Evolutionary conservation across 2,329 filamentous ascomycete species (phyloP), one percentile per base, ranked within the genome.

Genomic region (Cordyceps tenuipes): DNA sequence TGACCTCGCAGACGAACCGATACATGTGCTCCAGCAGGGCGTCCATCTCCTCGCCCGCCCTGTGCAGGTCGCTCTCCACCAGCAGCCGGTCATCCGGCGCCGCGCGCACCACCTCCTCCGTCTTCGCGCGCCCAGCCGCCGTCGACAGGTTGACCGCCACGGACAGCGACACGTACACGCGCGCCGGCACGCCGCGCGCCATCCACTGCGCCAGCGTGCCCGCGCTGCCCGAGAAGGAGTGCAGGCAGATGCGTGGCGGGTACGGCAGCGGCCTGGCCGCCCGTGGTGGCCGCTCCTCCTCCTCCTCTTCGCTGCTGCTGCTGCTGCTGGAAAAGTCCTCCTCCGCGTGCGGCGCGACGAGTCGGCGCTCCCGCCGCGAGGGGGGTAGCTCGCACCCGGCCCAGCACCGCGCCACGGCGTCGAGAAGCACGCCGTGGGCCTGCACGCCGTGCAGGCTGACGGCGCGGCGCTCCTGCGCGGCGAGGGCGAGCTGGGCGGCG

Each of bases 121-220:
- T 82, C 66, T 76, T 77, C 49, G 68, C 67, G 71, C 64, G 54
- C 63, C 74, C 78, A 69, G 67, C 77, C 66, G 66, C 72, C 19
- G 82, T 77, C 36, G 81, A 79, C 66, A 92, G 82, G 69, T 97
- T 99, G 67, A 99, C 88, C 6, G 85, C 86, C 0, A 81, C 80
- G 1, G 91, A 97, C 69, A 97, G 95, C 1, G 91, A 96, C 67
- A 96, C 92, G 73, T 86, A 99, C 21, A 97, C 80, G 17, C 84
- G 79, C 0, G 86, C 84, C 0, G 93, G 93, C 9, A 94, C 84
- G 1, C 82, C 78, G 1, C 84, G 82, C 64, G 88, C 81, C 52
- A 91, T 75, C 68, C 96, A 97, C 71, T 91, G 91, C 64, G 82
- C 86, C 43, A 97, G 75, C 36, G 87, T 81, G 60, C 94, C 86